Evolutionary conservation across 1,284 basidiomycete genomes (phyloP).

Genomic region (Earliella scabrosa): DNA sequence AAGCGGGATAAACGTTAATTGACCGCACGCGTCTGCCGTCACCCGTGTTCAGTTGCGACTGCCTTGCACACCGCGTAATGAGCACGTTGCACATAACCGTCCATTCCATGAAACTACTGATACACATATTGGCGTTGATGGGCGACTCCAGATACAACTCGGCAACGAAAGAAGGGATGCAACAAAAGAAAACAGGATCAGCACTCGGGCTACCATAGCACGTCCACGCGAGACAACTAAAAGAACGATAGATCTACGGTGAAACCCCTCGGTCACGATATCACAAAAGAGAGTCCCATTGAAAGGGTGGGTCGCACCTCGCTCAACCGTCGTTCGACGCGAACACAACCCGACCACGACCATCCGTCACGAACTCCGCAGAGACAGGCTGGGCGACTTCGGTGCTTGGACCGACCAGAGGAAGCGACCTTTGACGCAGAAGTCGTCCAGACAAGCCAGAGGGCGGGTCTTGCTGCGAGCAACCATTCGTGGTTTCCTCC

Average conservation of each 20-base stretch:
- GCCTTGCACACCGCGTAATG: background rate
- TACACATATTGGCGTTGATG: background rate
- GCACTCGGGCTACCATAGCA: no score
- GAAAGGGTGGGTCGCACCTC: background rate
- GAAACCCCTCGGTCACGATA: no score
- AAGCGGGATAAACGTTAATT: background rate
- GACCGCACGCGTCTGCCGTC: background rate
- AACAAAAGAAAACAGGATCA: background rate
- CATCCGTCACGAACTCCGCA: constrained; percentile 23
- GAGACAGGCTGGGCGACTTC: background rate
- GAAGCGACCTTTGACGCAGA: constrained; percentile 12
- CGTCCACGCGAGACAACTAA: no score
- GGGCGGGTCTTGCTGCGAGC: constrained; percentile 5
- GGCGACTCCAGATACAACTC: background rate
- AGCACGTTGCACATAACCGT: background rate
- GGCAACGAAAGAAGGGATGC: background rate
- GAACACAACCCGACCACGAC: constrained; percentile 24
- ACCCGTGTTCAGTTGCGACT: background rate
- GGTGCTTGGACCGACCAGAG: constrained; percentile 6
- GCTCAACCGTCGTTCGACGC: constrained; percentile 3
- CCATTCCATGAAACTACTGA: background rate
- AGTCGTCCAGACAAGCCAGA: constrained; percentile 8
- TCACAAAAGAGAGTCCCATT: no score
- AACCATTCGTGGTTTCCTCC: constrained; percentile 13
- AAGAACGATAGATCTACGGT: no score